Evolutionary conservation across 2,329 filamentous ascomycete genomes (phyloP).

Genomic region (Lecanicillium sp.): DNA sequence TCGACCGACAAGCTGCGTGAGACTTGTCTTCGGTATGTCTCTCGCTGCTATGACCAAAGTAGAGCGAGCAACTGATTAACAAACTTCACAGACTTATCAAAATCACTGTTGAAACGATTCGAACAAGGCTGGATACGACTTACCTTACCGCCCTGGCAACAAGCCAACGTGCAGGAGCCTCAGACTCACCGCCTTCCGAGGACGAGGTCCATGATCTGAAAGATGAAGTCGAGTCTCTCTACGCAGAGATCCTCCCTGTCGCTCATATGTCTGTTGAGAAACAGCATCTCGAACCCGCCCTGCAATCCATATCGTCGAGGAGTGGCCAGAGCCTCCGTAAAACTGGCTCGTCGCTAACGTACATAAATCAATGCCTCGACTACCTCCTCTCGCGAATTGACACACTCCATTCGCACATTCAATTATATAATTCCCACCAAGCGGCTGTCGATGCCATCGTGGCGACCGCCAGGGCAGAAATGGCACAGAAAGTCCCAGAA

Average conservation of each 20-base stretch:
- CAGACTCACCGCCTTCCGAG: constrained; percentile 15
- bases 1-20: constrained; percentile 52
- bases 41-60: background rate
- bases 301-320: constrained; percentile 34
- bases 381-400: constrained; percentile 41
- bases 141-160: constrained; percentile 40
- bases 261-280: constrained; percentile 65
- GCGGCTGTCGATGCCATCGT: constrained; percentile 29
- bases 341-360: constrained; percentile 39
- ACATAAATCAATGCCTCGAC: constrained; percentile 44
- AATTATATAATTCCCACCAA: constrained; percentile 39
- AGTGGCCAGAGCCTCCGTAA: constrained; percentile 35
- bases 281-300: constrained; percentile 56
- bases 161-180: constrained; percentile 19
- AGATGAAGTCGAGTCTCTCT: constrained; percentile 61
- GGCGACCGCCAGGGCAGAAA: constrained; percentile 35
- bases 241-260: constrained; percentile 61
- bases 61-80: background rate
- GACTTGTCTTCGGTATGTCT: constrained; percentile 41
- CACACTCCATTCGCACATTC: constrained; percentile 31
- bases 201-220: constrained; percentile 45
- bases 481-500: constrained; percentile 21
- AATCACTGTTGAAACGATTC: constrained; percentile 45
- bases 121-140: constrained; percentile 46
- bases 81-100: constrained; percentile 40